phyloP scores from a whole-genome alignment of 257 asterid genomes.

The Nicotiana paniculata region DNA sequence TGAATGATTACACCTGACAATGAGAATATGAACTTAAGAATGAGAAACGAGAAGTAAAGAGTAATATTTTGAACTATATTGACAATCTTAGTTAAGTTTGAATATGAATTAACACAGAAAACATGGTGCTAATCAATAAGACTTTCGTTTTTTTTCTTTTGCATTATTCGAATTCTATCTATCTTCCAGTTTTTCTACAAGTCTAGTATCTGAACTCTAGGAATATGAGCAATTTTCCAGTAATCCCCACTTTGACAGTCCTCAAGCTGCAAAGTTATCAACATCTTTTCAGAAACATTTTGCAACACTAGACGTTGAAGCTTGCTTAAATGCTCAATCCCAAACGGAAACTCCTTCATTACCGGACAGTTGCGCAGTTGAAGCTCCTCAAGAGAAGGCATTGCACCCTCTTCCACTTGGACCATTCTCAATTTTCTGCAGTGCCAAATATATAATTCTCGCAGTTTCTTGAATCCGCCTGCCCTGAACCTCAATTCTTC shows the following conservation, averaged over 20 bases:
- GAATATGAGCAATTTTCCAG: conserved; percentile 7
- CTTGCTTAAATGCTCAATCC: neutral
- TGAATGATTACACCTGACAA: too few relatives aligned
- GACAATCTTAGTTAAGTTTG: neutral
- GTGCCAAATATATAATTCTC: conserved; percentile 6
- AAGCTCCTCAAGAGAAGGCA: conserved; percentile 24
- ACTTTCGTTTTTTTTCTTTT: neutral
- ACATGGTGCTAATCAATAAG: neutral
- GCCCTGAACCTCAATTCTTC: conserved; percentile 21
- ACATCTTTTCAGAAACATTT: neutral
- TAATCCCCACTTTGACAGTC: neutral
- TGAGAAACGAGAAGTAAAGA: neutral
- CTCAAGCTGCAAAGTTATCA: neutral
- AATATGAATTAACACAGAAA: neutral
- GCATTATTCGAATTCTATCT: neutral
- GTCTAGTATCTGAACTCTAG: neutral
- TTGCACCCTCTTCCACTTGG: conserved; percentile 22
- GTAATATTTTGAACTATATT: neutral
- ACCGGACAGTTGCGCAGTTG: neutral
- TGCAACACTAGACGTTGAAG: neutral
- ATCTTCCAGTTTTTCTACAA: neutral
- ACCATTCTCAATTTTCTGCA: conserved; percentile 12
- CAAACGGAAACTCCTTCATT: neutral
- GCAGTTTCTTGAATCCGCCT: conserved; percentile 27
- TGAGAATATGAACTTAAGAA: too few relatives aligned